Evolutionary conservation across 805 yeast species (phyloP).

Genomic region (Candida chilensis): DNA sequence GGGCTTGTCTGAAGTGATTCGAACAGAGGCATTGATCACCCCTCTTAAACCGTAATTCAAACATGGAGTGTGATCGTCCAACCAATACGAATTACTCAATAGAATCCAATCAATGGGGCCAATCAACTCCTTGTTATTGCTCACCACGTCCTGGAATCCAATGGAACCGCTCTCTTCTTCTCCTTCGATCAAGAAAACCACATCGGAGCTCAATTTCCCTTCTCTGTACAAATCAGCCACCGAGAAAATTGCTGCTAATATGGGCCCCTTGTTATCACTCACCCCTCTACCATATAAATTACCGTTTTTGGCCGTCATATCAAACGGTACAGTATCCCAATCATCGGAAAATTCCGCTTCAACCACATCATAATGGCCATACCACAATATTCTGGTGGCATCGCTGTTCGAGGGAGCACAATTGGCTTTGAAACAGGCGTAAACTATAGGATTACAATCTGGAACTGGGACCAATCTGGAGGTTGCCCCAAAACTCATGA

Average conservation of each 20-base stretch:
- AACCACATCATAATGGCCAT: constrained; percentile 95
- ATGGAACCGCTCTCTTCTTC: constrained; percentile 92
- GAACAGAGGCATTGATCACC: constrained; percentile 71
- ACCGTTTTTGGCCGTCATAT: constrained; percentile 70
- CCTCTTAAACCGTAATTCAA: constrained; percentile 93
- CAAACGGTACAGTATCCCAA: constrained; percentile 80
- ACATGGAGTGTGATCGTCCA: constrained; percentile 83
- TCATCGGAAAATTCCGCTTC: constrained; percentile 53
- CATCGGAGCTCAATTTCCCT: constrained; percentile 53
- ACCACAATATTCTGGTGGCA: constrained; percentile 55
- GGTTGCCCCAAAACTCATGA: constrained; percentile 62
- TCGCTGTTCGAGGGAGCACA: not conserved
- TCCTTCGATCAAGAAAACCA: constrained; percentile 83
- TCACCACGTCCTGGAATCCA: constrained; percentile 71
- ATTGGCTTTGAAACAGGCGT: constrained; percentile 57
- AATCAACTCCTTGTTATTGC: constrained; percentile 37
- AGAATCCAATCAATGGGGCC: constrained; percentile 84
- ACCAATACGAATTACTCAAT: constrained; percentile 89
- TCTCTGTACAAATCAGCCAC: constrained; percentile 61
- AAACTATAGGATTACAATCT: constrained; percentile 80
- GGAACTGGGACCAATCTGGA: constrained; percentile 64
- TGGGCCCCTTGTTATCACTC: constrained; percentile 92
- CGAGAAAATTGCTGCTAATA: constrained; percentile 78
- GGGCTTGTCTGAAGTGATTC: constrained; percentile 62
- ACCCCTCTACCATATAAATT: constrained; percentile 88